Evolutionary conservation across 495 filamentous ascomycete species (phyloP).

Genomic region (Immersiella caudata): DNA sequence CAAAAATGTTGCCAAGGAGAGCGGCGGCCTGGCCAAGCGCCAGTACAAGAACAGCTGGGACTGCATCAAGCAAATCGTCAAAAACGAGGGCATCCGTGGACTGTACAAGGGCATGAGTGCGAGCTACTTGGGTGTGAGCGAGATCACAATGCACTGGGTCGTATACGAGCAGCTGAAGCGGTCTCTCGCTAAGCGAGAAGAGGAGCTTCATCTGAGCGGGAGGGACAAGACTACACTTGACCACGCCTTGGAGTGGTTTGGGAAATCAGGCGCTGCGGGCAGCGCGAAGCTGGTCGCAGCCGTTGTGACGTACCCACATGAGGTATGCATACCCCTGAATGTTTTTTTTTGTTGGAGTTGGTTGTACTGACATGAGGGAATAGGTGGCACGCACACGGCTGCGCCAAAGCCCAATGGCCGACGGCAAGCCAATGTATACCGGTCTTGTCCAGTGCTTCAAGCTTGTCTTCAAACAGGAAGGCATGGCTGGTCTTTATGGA

Average conservation of each 20-base stretch:
- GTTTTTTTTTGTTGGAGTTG: background rate
- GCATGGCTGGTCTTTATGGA: slow-evolving; percentile 78
- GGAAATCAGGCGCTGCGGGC: slow-evolving; percentile 75
- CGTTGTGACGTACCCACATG: slow-evolving; percentile 83
- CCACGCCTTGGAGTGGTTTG: slow-evolving; percentile 64
- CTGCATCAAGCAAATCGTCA: slow-evolving; percentile 74
- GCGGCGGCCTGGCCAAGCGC: slow-evolving; percentile 50
- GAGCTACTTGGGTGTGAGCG: slow-evolving; percentile 82
- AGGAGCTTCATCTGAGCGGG: slow-evolving; percentile 55
- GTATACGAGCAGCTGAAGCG: slow-evolving; percentile 85
- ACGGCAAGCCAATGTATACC: slow-evolving; percentile 77
- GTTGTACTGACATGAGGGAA: slow-evolving; percentile 14
- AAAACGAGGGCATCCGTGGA: slow-evolving; percentile 73
- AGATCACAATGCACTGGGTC: slow-evolving; percentile 85
- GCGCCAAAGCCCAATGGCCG: slow-evolving; percentile 74
- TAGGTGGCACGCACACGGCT: slow-evolving; percentile 79
- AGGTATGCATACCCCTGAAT: slow-evolving; percentile 54
- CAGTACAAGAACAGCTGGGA: slow-evolving; percentile 82
- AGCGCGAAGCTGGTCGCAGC: slow-evolving; percentile 80
- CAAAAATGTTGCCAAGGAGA: slow-evolving; percentile 60
- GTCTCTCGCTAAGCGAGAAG: slow-evolving; percentile 60
- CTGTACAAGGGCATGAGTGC: slow-evolving; percentile 86
- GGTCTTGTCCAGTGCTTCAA: slow-evolving; percentile 81
- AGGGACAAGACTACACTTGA: slow-evolving; percentile 63
- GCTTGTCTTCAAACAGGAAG: slow-evolving; percentile 81